Evolutionary conservation across 306 rosid species (phyloP), one percentile per base, ranked within the genome.

Genomic region (Fragaria ananassa): DNA sequence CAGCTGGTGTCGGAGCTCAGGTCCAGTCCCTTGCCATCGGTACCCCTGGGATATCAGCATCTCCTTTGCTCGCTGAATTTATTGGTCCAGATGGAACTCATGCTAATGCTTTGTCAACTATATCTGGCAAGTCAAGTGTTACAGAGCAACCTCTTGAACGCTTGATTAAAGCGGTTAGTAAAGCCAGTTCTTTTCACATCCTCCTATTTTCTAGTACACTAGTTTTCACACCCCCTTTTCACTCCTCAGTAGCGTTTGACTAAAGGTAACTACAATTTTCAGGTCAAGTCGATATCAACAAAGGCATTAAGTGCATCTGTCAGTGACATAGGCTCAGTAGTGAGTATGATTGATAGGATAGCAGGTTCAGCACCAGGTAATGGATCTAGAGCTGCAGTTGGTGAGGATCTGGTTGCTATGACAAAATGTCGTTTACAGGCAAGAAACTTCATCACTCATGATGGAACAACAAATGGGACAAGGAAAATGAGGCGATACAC

Each of bases 11-110:
- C 13, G 84, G 79, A 47, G 85, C 87, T 67, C 91, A 90, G 61
- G 93, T 89, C 64, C 97, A 83, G 64, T 95, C 99, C 79, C 96
- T 90, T 82, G 93, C 99, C 71, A 89, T 95, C 57, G 99, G 97
- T 57, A 95, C 99, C 68, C 99, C 99, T 57, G 97, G 99, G 81
- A 95, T 95, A 74, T 92, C 98, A 76, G 96, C 99, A 69, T 95
- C 99, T 74, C 99, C 99, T 79, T 85, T 95, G 86, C 89, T 95
- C 57, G 98, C 95, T 39, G 99, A 95, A 84, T 89, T 81, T 84
- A 92, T 87, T 51, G 83, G 88, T 81, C 83, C 88, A 37, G 97
- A 92, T 70, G 89, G 87, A 69, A 65, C 78, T 54, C 86, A 82
- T 79, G 88, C 76, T 56, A 92, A 84, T 84, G 79, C 83, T 74